Evolutionary conservation across 2,329 filamentous ascomycete species (phyloP), one percentile per base, ranked within the genome.

Genomic region (Colletotrichum sojae): DNA sequence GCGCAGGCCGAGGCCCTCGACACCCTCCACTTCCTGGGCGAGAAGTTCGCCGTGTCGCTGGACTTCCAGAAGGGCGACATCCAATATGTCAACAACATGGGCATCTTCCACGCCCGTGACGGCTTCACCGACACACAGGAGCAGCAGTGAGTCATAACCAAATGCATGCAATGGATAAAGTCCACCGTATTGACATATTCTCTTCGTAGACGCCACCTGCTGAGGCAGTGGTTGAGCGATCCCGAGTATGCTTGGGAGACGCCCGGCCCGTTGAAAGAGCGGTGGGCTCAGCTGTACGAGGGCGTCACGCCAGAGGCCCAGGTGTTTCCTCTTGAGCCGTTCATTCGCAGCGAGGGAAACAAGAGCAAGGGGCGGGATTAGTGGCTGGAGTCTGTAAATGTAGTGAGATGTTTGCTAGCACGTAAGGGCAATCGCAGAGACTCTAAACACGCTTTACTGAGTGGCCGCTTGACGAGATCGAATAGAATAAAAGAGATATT

Each of bases 261-360:
- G 1, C 85, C 85, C 0, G 75, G 76, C 5, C 76, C 75, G 1
- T 75, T 87, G 77, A 83, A 71, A 78, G 76, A 76, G 3, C 78
- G 84, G 10, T 91, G 88, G 86, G 80, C 83, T 20, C 79, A 82
- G 10, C 76, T 91, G 1, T 91, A 89, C 71, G 79, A 82, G 1
- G 84, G 81, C 3, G 81, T 90, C 3, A 83, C 78, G 5, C 78
- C 83, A 0, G 86, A 89, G 67, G 83, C 80, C 6, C 80, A 86
- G 45, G 83, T 89, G 0, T 87, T 90, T 62, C 88, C 88, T 0
- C 78, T 90, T 2, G 85, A 91, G 73, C 86, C 87, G 2, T 71
- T 70, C 51, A 74, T 78, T 54, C 71, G 75, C 16, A 76, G 75
- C 40, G 72, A 73, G 18, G 74, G 75, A n/a, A 69, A 60, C 13